Percentiles rank a stretch among this genome's conserved stretches.
These are phyloP conservation scores for Musa balbisiana DNA, from an alignment of 202 grass and related monocot species.

Conservation along the genomic window DNA sequence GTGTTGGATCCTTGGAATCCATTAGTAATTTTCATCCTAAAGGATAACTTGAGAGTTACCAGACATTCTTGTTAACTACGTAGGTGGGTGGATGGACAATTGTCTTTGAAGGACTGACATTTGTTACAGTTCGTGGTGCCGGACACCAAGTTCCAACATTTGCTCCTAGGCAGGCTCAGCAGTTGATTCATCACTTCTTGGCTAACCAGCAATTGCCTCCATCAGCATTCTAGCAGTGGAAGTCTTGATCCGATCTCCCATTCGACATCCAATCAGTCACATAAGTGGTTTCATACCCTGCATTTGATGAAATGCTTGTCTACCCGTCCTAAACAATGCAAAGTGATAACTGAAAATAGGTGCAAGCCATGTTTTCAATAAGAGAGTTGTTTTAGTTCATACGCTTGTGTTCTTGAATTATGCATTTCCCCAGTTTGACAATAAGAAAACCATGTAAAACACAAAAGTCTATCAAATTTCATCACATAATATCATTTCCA, in stretches of 20 bases:
- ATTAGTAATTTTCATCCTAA: background rate
- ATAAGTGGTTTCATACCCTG: background rate
- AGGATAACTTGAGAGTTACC: background rate
- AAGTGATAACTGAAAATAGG: background rate
- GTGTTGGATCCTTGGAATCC: background rate
- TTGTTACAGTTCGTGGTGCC: constrained; percentile 85
- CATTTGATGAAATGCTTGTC: background rate
- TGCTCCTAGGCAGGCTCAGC: constrained; percentile 54
- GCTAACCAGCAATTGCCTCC: constrained; percentile 53
- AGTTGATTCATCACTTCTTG: constrained; percentile 61
- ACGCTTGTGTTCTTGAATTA: background rate
- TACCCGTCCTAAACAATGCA: background rate
- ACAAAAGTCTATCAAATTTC: background rate
- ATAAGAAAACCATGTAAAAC: background rate
- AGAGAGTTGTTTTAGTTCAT: background rate
- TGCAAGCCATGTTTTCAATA: background rate
- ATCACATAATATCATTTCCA: background rate
- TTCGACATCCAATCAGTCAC: background rate
- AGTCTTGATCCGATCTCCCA: background rate
- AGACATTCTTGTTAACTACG: background rate
- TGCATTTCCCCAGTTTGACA: background rate
- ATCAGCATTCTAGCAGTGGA: constrained; percentile 26
- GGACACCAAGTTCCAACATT: constrained; percentile 79
- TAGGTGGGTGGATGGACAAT: constrained; percentile 96
- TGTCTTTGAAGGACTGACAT: constrained; percentile 70